Percentiles rank a stretch among this genome's conserved stretches.
Evolutionary conservation across 2,329 filamentous ascomycete species (phyloP).

Genomic region (Phyllachora maydis): DNA sequence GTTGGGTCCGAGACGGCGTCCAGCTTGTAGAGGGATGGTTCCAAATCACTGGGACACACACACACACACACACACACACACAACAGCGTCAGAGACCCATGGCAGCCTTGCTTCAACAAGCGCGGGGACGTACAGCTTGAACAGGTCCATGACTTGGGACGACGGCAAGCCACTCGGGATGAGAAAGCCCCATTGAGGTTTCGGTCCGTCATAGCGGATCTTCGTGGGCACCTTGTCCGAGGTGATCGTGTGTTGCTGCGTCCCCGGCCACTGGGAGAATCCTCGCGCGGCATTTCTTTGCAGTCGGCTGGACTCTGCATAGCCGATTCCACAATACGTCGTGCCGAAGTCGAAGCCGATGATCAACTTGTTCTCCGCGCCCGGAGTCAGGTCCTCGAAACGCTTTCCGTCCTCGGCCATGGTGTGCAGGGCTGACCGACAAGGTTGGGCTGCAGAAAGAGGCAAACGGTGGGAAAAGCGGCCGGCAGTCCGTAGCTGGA

Average conservation of each 20-base stretch:
- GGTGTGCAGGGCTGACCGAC: too few relatives aligned
- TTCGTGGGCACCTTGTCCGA: conserved; percentile 28
- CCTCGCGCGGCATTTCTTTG: conserved; percentile 20
- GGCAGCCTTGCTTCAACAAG: too few relatives aligned
- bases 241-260: conserved; percentile 12
- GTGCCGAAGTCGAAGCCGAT: conserved; percentile 35
- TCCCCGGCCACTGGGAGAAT: conserved; percentile 20
- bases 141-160: conserved; percentile 20
- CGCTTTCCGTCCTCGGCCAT: too few relatives aligned
- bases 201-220: conserved; percentile 17
- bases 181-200: conserved; percentile 27
- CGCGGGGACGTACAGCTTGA: conserved; percentile 23
- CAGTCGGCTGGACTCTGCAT: conserved; percentile 20
- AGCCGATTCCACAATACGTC: conserved; percentile 33
- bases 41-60: too few relatives aligned
- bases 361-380: conserved; percentile 22
- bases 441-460: too few relatives aligned
- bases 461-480: too few relatives aligned
- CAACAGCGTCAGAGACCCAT: too few relatives aligned
- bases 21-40: too few relatives aligned
- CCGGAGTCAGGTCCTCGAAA: too few relatives aligned
- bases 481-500: too few relatives aligned
- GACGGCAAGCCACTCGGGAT: conserved; percentile 19
- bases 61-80: too few relatives aligned
- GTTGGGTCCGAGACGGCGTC: too few relatives aligned